Base-by-base conservation (phyloP, 192 early-diverging fungal species). In the Borealophlyctis nickersoniae region DNA sequence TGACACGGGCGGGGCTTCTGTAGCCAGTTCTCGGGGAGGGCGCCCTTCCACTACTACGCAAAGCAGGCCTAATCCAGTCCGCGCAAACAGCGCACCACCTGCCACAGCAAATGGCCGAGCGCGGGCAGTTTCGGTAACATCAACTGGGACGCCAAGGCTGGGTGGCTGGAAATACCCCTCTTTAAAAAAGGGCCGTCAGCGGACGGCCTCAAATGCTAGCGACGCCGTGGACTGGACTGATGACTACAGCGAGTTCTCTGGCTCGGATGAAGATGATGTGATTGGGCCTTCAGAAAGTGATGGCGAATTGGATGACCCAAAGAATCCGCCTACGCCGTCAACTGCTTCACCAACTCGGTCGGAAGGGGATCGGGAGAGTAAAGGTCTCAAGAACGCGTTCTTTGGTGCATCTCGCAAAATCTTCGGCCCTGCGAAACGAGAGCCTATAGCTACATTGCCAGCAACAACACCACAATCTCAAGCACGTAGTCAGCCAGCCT, bases 111-210 rank as follows among this genome's bases (percentile, higher is more conserved):
- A 45, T 45, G 9, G 39, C 39, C 9, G 9, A 45, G 19, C 39
- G 19, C 19, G 9, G 39, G 19, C 39, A 45, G 7, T 19, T 45
- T 45, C 39, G 9, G 7, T 19, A 7, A 7, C 39, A 7, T 7
- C 7, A 45, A 19, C 63, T 16, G 9, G 23, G 32, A 65, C 63
- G 0, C 63, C 63, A 9, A 36, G 52, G 0, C 23, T 65, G 34
- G 63, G 63, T 16, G 63, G 63, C 0, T 65, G 52, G 52, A 65
- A 65, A 33, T 65, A 56, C 35, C 63, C 63, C 11, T 55, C 52
- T 36, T 34, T 65, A 16, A 24, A 35, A 13, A 48, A 51, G 29
- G 24, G 23, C 24, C 39, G 39, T 45, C 9, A 7, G 9, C 7
- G 39, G 19, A 19, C 39, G 19, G 9, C 39, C 39, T 45, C 39